Base-by-base conservation (phyloP, 2,329 filamentous ascomycete genomes). In the Fusarium sp. region DNA sequence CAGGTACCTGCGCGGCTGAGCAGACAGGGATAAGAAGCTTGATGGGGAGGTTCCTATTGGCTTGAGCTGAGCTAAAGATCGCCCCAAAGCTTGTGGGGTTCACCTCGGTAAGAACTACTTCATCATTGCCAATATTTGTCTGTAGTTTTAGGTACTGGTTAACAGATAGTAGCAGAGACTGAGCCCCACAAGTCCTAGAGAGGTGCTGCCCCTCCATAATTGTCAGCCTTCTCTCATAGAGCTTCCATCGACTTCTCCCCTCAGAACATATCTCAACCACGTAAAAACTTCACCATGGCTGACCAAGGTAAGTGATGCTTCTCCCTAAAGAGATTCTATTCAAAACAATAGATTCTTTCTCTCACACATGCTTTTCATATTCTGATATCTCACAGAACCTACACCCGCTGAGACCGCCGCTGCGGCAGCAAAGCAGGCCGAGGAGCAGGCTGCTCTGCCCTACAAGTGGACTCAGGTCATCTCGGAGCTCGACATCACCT, bases 381-480 rank as follows among this genome's bases (percentile, higher is more conserved):
- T 20, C 43, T 47, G 36, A 52, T 17, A 35, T 42, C 18, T 46
- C 41, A 49, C 72, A 85, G 87, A 90, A 74, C 81, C 78, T 55
- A 84, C 82, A 21, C 80, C 85, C 60, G 87, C 85, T 66, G 84
- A 88, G 68, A 82, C 84, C 70, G 88, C 85, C 13, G 87, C 87
- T 20, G 84, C 86, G 58, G 84, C 83, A 69, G 90, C 88, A 65
- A 90, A 90, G 77, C 94, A 99, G 82, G 84, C 87, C 57, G 91
- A 90, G 73, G 96, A 99, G 82, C 96, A 99, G 83, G 91, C 90
- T 40, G 88, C 90, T 23, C 89, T 99, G 40, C 96, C 96, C 1
- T 99, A 99, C 89, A 96, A 96, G 82, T 99, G 96, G 96, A 91
- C 87, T 13, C 96, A 99, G 82, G 94, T 91, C 23, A 97, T 99